Evolutionary conservation across 805 yeast species (phyloP), one percentile per base, ranked within the genome.

Genomic region (Blastobotrys chiropterorum): DNA sequence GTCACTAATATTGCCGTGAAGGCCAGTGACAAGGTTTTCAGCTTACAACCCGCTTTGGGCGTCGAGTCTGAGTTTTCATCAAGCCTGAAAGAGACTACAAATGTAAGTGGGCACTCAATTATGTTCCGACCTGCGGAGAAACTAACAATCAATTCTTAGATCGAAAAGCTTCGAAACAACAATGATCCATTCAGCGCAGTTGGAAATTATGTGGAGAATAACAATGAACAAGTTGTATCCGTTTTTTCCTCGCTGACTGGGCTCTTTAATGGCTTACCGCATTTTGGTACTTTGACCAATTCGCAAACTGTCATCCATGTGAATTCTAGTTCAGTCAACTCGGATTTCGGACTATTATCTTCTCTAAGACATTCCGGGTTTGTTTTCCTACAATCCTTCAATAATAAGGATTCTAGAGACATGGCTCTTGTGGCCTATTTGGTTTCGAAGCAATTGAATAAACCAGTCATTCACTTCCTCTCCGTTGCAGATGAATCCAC

Each of bases 391-490:
- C 77, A 90, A 51, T 86, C 96, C n/a, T 82, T 79, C 60, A 69
- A 73, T 39, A 65, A 76, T 3, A 64, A 71, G 31, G 88, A 84
- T 55, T 73, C 84, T 7, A 67, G 72, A 44, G 75, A 75, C 48
- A 73, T 79, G 55, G 74, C 86, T 3, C 67, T 79, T 44, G 77
- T 82, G 21, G 80, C 95, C 1, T 78, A 81, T 59, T 69, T 80
- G 44, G 66, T 83, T 40, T 78, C 90, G 5, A 66, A 72, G 38
- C 69, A 70, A 51, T 66, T 76, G 34, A 56, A 67, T 3, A 72
- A 70, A 47, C 79, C 94, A 1, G 88, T 86, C 3, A 73, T 90
- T 54, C 96, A 90, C 69, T 86, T 90, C 65, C 83, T 77, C 63
- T 34, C 67, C 31, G 55, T 21, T 19, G 15, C 42, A 2, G 17